Evolutionary conservation across 441 rosid species (phyloP).

Genomic region (Erodium moschatum): DNA sequence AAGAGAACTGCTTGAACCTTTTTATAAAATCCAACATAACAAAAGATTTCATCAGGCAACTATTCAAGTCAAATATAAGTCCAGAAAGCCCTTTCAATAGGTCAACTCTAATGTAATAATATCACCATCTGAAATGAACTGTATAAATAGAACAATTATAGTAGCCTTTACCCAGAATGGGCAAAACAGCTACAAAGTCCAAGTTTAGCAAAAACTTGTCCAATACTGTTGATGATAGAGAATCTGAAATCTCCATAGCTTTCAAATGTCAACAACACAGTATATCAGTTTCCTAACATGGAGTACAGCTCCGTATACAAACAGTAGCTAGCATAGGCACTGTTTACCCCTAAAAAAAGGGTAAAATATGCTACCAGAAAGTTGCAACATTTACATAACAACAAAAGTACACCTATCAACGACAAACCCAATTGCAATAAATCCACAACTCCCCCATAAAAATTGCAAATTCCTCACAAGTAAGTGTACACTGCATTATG

Average conservation of each 20-base stretch:
- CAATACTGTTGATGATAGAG: background rate
- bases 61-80: background rate
- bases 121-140: background rate
- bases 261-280: background rate
- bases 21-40: constrained; percentile 15
- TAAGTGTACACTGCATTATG: background rate
- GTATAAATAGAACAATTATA: background rate
- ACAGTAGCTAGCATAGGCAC: background rate
- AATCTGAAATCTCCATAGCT: background rate
- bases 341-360: background rate
- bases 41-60: background rate
- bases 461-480: background rate
- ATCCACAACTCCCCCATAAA: background rate
- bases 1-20: constrained; percentile 70
- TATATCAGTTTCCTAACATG: background rate
- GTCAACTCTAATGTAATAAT: background rate
- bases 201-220: background rate
- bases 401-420: background rate
- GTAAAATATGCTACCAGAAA: background rate
- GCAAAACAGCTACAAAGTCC: background rate
- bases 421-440: background rate
- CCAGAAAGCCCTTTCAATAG: background rate
- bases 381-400: background rate
- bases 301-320: background rate
- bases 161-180: background rate